A percentile compares a stretch with the other conserved stretches of the same genome.
phyloP scores from a whole-genome alignment of 1,284 basidiomycete species.

The Wallemia mellicola region DNA sequence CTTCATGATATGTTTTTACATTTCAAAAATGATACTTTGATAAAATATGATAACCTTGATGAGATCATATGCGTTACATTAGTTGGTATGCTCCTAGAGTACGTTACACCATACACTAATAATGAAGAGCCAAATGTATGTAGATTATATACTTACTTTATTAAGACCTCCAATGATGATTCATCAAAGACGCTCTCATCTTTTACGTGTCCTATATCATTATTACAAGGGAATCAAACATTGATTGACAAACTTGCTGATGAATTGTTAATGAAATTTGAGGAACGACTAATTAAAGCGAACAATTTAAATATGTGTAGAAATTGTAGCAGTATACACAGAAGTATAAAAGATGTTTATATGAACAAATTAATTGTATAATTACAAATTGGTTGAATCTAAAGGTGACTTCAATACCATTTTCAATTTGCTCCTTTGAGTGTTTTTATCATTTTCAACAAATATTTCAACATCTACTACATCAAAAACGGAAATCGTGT shows the following conservation, averaged over 20 bases:
- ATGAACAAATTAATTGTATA: background rate
- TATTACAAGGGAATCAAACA: background rate
- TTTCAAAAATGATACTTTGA: background rate
- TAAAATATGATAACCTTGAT: background rate
- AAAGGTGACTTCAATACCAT: conserved; percentile 53
- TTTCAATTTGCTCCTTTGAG: conserved; percentile 67
- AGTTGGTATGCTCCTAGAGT: background rate
- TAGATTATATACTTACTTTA: too few species aligned
- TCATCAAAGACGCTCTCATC: background rate
- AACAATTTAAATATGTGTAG: background rate
- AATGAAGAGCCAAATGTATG: too few species aligned
- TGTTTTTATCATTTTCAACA: conserved; percentile 82
- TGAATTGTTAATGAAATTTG: background rate
- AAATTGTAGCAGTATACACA: background rate
- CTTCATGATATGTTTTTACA: background rate
- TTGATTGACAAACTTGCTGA: background rate
- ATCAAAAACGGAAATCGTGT: conserved; percentile 37
- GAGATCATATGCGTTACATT: background rate
- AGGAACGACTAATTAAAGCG: background rate
- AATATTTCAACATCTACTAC: conserved; percentile 65
- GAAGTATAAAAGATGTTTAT: background rate
- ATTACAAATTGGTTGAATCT: conserved; percentile 14
- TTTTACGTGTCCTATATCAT: background rate
- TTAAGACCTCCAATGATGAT: background rate
- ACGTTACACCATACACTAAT: background rate